Evolutionary conservation across 495 filamentous ascomycete species (phyloP), one percentile per base, ranked within the genome.

Genomic region (Paragyromitra xinjiangensis): DNA sequence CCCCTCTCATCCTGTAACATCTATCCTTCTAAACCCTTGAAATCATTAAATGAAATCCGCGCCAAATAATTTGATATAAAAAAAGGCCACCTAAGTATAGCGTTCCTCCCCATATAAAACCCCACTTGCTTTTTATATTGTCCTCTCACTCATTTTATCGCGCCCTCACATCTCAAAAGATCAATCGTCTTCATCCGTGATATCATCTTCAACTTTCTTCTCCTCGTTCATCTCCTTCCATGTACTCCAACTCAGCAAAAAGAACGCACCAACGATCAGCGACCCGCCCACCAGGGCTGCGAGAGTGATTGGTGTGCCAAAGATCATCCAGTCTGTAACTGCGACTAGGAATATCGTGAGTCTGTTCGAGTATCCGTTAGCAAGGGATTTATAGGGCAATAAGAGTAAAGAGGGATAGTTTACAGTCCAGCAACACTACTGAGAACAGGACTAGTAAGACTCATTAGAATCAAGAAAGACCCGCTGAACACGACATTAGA

Each of bases 281-380:
- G 93, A 71, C 2, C 95, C 94, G n/a, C 95, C 95, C 9, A 89
- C 81, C 2, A 98, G 87, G 3, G 94, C 91, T 0, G 94, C 91
- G 1, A 86, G 81, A 56, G 90, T 91, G 37, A 97, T 86, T 0
- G 91, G 89, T 69, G 89, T 86, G 29, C 93, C 93, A 1, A 92
- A 94, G 71, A 92, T 85, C 58, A 93, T 80, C 92, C 94, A 97
- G 83, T 99, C 95, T 44, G 91, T 92, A 48, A 98, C 87, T 0
- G 95, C 95, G 1, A 99, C 95, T 64, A 98, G 88, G 86, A 99
- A 97, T 78, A 99, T 98, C 16, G 95, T 98, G 37, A 99, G 87
- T 45, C 70, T 73, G 14, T 45, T 12, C 19, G 39, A 1, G 6
- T 55, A 12, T 19, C n/a, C 14, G 5, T 72, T 22, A 73, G 61